Base-by-base conservation (phyloP, 1,139 yeast species). In the Taiozyma onychis region DNA sequence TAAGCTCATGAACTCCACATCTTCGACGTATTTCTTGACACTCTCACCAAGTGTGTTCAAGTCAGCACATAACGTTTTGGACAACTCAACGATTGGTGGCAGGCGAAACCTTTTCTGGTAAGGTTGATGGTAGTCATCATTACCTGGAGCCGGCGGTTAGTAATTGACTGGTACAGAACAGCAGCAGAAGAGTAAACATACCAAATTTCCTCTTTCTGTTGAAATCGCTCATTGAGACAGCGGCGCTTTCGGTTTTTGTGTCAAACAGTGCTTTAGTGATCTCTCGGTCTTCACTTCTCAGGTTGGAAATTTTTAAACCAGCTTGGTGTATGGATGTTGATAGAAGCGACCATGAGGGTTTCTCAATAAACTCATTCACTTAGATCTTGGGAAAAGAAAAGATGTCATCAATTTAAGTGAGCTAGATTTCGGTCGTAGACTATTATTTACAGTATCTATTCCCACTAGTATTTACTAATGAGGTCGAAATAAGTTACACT, bases 31-130 rank as follows among this genome's bases (percentile, higher is more conserved):
- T 53, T 69, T 68, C 61, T 79, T 78, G 18, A 77, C 68, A 49
- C 81, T 76, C 61, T 85, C 91, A 26, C 91, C 91, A 45, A 85
- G 70, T 22, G 85, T 75, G 55, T 84, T 72, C 51, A 85, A 77
- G 63, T 83, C 89, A 28, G 69, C 72, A 66, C 71, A 67, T 64
- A 71, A 66, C 39, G 71, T 71, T 52, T 68, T 70, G 50, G 73
- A 66, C 37, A 70, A 58, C 52, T 68, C 71, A 39, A 70, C 71
- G 21, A 69, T 69, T 9, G 74, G 74, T 49, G 74, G 71, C 50
- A 69, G 57, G 54, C 71, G 73, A 47, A 50, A 51, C 46, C 59
- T 55, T 49, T 61, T 60, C 37, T 58, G 47, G 43, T 55, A 51
- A 3, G 58, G 60, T 18, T 57, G 58, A 18, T 53, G 50, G 26